Percentiles rank a stretch among this genome's conserved stretches.
Conservation (phyloP, 2,329 filamentous ascomycete species). For the Microcyclosporella mali region DNA sequence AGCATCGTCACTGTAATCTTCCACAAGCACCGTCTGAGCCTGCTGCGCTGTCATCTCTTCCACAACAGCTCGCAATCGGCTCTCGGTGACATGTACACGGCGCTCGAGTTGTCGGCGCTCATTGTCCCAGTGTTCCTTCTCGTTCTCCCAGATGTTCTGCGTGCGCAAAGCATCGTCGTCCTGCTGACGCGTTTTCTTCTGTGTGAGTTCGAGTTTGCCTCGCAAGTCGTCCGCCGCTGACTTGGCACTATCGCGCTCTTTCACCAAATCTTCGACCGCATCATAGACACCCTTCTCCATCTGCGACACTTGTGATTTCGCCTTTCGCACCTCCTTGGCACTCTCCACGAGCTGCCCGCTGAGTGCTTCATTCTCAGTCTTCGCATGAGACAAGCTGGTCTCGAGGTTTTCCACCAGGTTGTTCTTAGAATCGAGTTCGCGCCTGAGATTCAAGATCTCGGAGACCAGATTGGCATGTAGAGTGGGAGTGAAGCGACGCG, state of each 20-base stretch:
- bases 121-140: conserved; percentile 78
- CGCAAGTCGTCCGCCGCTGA: conserved; percentile 66
- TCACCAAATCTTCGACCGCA: conserved; percentile 73
- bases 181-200: conserved; percentile 70
- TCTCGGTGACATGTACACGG: conserved; percentile 84
- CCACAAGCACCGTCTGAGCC: conserved; percentile 31
- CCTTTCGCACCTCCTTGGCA: conserved; percentile 68
- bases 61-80: conserved; percentile 72
- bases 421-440: conserved; percentile 86
- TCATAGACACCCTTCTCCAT: conserved; percentile 84
- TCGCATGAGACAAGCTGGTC: conserved; percentile 61
- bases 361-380: conserved; percentile 68
- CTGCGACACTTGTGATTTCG: conserved; percentile 79
- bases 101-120: conserved; percentile 77
- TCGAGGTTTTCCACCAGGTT: conserved; percentile 83
- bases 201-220: conserved; percentile 67
- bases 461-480: conserved; percentile 90
- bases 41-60: conserved; percentile 76
- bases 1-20: conserved; percentile 51
- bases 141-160: conserved; percentile 74
- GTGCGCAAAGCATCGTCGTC: conserved; percentile 77
- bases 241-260: conserved; percentile 79
- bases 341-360: conserved; percentile 56
- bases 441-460: conserved; percentile 78
- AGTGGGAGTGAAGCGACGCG: conserved; percentile 88